Evolutionary conservation across 306 rosid genomes (phyloP), one percentile per base, ranked within the genome.

Genomic region (Quercus rubra): DNA sequence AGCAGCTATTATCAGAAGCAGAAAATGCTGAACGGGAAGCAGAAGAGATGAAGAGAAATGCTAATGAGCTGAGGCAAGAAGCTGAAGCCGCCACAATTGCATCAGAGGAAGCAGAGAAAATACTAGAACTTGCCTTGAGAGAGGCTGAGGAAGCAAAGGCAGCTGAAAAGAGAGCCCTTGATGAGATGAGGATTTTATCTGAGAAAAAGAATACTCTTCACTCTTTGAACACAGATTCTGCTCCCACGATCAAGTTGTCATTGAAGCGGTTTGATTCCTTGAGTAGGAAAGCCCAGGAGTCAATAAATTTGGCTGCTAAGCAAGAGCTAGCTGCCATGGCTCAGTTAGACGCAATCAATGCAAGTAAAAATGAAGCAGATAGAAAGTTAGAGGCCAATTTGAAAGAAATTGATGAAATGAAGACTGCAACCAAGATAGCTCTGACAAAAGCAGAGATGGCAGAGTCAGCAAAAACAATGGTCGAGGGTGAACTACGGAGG

Each of bases 321-420:
- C 82, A 84, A 76, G 97, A 84, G 74, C 90, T 79, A 76, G 88
- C 46, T 70, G 77, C 67, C 61, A 83, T 64, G 79, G 90, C 74
- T 28, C 85, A 86, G 71, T 63, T 87, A 9, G 86, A 81, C 78
- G 83, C 38, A 71, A 84, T 88, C 58, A 79, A 63, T 19, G 71
- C 57, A 20, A 88, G 93, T 80, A 89, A 79, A 64, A 78, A 17
- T 28, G 91, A 88, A 77, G 78, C 75, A n/a, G 86, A 82, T 55
- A 86, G 54, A 49, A 92, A 86, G 82, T 54, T 89, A 80, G 92
- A 91, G 79, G 92, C 90, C 28, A 87, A 74, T 62, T 56, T 87
- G 76, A 94, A 83, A 77, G 89, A 87, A 9, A 89, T 92, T 20
- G 93, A 92, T 78, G 91, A 89, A 76, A 92, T 91, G 46, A 81